Evolutionary conservation across 2,329 filamentous ascomycete species (phyloP), one percentile per base, ranked within the genome.

Genomic region (Stemphylium lycopersici): DNA sequence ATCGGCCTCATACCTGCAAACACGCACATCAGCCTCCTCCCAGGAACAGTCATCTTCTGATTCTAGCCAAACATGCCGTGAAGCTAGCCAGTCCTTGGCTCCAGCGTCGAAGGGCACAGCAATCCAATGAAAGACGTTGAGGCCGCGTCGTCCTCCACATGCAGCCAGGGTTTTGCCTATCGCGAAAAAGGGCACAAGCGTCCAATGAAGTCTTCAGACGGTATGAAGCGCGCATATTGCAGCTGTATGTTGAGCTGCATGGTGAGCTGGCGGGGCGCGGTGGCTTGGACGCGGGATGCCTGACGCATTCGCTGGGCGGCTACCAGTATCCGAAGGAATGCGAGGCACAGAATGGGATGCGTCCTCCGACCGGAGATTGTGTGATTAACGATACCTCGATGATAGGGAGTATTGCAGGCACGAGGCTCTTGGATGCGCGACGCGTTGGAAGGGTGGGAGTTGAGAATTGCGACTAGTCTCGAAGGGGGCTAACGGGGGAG

Each of bases 231-330:
- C 37, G 37, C 37, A 48, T 40, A 26, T 13, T 7, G 29, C 37
- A 24, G 37, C 37, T 34, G 20, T 13, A 32, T 6, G 41, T 6
- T 48, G 49, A 48, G 31, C 26, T 42, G 20, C 15, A 32, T 6
- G 41, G 6, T 48, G 49, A 48, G 31, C 26, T 42, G 37, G 49
- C 31, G 13, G 49, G 43, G 37, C 37, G 5, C 32, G 29, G 34
- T 20, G 55, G 55, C 55, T 55, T 48, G 18, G 40, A 20, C 26
- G 18, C 41, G n/a, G 36, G 24, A 38, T 22, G 34, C 15, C 44
- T 32, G 12, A 4, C 29, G 18, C 18, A 3, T 34, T 34, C 7
- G 16, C 15, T 12, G 8, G 6, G 45, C 26, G 36, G 26, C 36
- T 33, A 6, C 18, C 10, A 11, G 12, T 13, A 18, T 13, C 12